phyloP scores from a whole-genome alignment of 495 filamentous ascomycete genomes.

The Penicillium verhagenii region DNA sequence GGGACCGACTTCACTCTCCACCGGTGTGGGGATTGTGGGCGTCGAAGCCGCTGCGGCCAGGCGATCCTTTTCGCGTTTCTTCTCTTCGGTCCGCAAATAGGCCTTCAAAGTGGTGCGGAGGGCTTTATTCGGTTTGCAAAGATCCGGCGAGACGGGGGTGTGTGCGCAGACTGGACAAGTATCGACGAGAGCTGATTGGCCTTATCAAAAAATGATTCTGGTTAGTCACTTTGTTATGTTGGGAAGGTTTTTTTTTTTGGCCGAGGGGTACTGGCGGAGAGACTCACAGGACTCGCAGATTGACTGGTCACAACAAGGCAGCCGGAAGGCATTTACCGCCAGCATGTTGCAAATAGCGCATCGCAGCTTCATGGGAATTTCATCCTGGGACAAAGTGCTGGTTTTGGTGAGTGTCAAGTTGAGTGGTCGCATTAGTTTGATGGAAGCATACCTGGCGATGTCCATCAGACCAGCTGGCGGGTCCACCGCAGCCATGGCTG shows the following conservation, averaged over 20 bases:
- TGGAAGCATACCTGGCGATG: slow-evolving; percentile 41
- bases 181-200: slow-evolving; percentile 71
- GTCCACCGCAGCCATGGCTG: slow-evolving; percentile 40
- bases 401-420: slow-evolving; percentile 1
- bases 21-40: slow-evolving; percentile 19
- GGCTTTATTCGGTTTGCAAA: slow-evolving; percentile 85
- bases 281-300: slow-evolving; percentile 87
- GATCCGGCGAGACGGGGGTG: slow-evolving; percentile 74
- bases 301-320: slow-evolving; percentile 93
- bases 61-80: slow-evolving; percentile 69
- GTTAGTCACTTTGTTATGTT: slow-evolving; percentile 23
- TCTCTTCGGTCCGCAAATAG: slow-evolving; percentile 82
- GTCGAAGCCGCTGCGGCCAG: slow-evolving; percentile 37
- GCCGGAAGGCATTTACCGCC: slow-evolving; percentile 83
- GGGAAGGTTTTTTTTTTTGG: not conserved
- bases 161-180: slow-evolving; percentile 94
- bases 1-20: slow-evolving; percentile 19
- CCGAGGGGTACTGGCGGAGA: not conserved
- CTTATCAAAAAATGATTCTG: slow-evolving; percentile 40
- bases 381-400: slow-evolving; percentile 77
- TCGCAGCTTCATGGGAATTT: slow-evolving; percentile 90
- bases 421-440: not conserved
- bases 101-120: slow-evolving; percentile 85
- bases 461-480: slow-evolving; percentile 47
- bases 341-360: slow-evolving; percentile 91